phyloP scores from a whole-genome alignment of 1,284 basidiomycete genomes.

The Melampsora americana region DNA sequence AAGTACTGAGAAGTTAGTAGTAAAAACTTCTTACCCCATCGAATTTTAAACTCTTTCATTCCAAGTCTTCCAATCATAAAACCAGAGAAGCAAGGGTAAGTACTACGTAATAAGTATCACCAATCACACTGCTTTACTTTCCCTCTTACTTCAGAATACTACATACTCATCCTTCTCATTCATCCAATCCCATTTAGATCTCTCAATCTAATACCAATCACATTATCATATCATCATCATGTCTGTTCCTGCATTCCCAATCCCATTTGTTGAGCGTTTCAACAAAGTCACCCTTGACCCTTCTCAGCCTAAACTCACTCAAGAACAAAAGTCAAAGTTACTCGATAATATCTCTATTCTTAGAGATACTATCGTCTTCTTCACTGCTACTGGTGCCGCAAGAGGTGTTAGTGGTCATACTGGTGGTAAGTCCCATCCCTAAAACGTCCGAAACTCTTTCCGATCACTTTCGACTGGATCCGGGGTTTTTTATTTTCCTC shows the following conservation, averaged over 20 bases:
- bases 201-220: too few species aligned
- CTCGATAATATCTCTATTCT: constrained; percentile 69
- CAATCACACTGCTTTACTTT: too few species aligned
- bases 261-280: constrained; percentile 43
- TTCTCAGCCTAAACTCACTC: constrained; percentile 34
- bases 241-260: constrained; percentile 20
- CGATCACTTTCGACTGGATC: background rate
- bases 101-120: too few species aligned
- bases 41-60: too few species aligned
- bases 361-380: constrained; percentile 75
- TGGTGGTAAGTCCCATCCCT: constrained; percentile 14
- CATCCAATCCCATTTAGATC: too few species aligned
- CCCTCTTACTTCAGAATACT: too few species aligned
- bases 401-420: constrained; percentile 48
- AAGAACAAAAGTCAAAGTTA: constrained; percentile 44
- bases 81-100: too few species aligned
- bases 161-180: too few species aligned
- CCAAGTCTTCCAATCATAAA: too few species aligned
- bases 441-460: background rate
- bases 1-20: too few species aligned
- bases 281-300: constrained; percentile 42
- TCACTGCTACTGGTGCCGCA: constrained; percentile 73
- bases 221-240: too few species aligned
- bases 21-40: too few species aligned
- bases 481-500: background rate